Percentiles rank a stretch among this genome's conserved stretches.
Evolutionary conservation across 2,329 filamentous ascomycete species (phyloP).

Genomic region (Fusarium sp.): DNA sequence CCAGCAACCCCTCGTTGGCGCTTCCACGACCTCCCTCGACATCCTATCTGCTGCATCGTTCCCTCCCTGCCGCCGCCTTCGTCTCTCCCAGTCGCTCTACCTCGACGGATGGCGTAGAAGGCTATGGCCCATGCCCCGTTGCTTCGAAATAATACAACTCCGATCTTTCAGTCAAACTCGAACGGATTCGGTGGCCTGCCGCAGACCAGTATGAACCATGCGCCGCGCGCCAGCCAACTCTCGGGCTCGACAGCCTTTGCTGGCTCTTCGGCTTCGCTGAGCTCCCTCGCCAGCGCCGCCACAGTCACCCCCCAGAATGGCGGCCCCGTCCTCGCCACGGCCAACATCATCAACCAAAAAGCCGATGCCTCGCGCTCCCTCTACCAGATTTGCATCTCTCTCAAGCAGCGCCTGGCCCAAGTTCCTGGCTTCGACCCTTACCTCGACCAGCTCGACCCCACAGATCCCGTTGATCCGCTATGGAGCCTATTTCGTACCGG

Average conservation of each 20-base stretch:
- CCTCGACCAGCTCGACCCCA: constrained; percentile 78
- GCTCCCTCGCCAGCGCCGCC: constrained; percentile 62
- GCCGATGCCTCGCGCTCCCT: constrained; percentile 92
- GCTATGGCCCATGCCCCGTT: constrained; percentile 73
- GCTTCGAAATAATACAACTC: constrained; percentile 71
- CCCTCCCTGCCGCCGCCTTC: constrained; percentile 29
- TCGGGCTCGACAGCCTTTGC: constrained; percentile 72
- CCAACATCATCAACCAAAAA: constrained; percentile 97
- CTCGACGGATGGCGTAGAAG: constrained; percentile 60
- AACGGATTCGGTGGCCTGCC: constrained; percentile 63
- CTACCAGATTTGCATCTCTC: constrained; percentile 92
- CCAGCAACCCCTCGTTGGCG: constrained; percentile 17
- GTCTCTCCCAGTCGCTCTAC: constrained; percentile 19
- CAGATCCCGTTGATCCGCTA: constrained; percentile 86
- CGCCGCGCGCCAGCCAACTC: constrained; percentile 72
- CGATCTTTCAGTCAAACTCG: constrained; percentile 66
- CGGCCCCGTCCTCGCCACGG: constrained; percentile 80
- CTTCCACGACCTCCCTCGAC: constrained; percentile 37
- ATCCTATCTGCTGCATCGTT: constrained; percentile 15
- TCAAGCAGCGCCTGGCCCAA: constrained; percentile 84
- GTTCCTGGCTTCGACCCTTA: constrained; percentile 87
- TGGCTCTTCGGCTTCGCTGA: constrained; percentile 67
- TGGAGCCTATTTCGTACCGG: constrained; percentile 91
- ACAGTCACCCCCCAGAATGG: constrained; percentile 63
- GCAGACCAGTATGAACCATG: constrained; percentile 66